Percentiles rank a stretch among this genome's conserved stretches.
Conservation (phyloP, 805 yeast species). For the Deakozyma indianensis region DNA sequence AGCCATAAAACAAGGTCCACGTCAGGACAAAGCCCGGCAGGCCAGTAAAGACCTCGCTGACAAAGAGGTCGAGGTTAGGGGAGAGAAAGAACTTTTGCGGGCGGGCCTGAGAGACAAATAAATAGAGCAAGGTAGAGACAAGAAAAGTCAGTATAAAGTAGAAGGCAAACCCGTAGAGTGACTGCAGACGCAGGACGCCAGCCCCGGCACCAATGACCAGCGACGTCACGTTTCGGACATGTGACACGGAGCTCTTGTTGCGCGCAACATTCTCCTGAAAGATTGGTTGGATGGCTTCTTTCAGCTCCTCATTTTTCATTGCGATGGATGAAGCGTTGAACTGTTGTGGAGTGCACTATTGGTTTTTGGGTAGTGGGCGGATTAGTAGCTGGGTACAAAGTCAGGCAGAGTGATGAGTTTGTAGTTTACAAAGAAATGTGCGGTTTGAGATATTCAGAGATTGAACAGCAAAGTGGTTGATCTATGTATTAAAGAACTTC, state of each 20-base stretch:
- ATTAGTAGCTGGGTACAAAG: no score
- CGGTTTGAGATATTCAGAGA: no score
- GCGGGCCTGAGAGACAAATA: constrained; percentile 21
- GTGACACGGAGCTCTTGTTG: neutral
- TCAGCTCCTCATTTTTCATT: neutral
- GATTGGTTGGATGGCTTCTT: neutral
- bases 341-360: no score
- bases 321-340: no score
- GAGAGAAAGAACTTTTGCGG: constrained; percentile 26
- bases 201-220: constrained; percentile 35
- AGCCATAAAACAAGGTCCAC: constrained; percentile 34
- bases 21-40: constrained; percentile 39
- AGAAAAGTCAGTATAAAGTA: constrained; percentile 25
- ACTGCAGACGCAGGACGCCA: constrained; percentile 35
- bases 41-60: constrained; percentile 32
- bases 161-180: constrained; percentile 30
- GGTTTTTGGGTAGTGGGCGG: no score
- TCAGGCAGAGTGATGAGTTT: no score
- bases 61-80: constrained; percentile 27
- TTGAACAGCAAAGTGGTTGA: no score
- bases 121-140: constrained; percentile 21
- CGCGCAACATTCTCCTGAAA: neutral
- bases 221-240: constrained; percentile 30
- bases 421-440: no score
- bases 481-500: no score